A percentile compares a stretch with the other conserved stretches of the same genome.
Evolutionary conservation across 495 filamentous ascomycete species (phyloP).

Genomic region (Thozetella sp.): DNA sequence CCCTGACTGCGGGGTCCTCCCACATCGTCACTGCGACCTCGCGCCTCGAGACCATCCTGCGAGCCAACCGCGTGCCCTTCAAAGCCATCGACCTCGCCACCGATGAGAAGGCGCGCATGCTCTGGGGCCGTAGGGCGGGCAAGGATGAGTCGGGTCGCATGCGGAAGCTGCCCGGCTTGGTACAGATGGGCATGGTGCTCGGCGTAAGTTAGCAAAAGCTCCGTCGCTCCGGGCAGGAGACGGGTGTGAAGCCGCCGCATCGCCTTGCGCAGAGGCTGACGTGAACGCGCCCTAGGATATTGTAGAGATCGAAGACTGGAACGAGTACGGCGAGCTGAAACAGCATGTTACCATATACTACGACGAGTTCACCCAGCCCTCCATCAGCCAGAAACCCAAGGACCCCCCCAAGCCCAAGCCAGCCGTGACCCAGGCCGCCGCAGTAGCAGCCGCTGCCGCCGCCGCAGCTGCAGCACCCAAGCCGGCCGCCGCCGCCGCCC

Average conservation of each 20-base stretch:
- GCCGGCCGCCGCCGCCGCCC: slow-evolving; percentile 6
- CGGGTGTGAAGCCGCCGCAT: background rate
- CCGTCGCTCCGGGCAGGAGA: too few relatives aligned
- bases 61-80: slow-evolving; percentile 92
- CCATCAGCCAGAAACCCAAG: slow-evolving; percentile 38
- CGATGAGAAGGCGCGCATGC: slow-evolving; percentile 85
- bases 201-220: slow-evolving; percentile 73
- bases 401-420: slow-evolving; percentile 23
- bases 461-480: slow-evolving; percentile 26
- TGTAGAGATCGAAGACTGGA: slow-evolving; percentile 97
- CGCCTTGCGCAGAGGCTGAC: background rate
- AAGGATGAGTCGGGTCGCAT: slow-evolving; percentile 59
- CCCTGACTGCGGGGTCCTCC: slow-evolving; percentile 90
- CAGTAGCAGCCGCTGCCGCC: slow-evolving; percentile 35
- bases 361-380: slow-evolving; percentile 52
- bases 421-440: slow-evolving; percentile 23
- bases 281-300: slow-evolving; percentile 64
- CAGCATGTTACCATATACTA: slow-evolving; percentile 68
- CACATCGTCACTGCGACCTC: slow-evolving; percentile 97
- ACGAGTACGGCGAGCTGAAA: slow-evolving; percentile 95
- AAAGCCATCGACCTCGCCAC: slow-evolving; percentile 90
- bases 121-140: slow-evolving; percentile 82
- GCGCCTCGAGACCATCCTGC: slow-evolving; percentile 93
- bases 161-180: slow-evolving; percentile 85
- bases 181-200: slow-evolving; percentile 83